phyloP scores from a whole-genome alignment of 2,329 filamentous ascomycete genomes.

The Penicillium sp. region DNA sequence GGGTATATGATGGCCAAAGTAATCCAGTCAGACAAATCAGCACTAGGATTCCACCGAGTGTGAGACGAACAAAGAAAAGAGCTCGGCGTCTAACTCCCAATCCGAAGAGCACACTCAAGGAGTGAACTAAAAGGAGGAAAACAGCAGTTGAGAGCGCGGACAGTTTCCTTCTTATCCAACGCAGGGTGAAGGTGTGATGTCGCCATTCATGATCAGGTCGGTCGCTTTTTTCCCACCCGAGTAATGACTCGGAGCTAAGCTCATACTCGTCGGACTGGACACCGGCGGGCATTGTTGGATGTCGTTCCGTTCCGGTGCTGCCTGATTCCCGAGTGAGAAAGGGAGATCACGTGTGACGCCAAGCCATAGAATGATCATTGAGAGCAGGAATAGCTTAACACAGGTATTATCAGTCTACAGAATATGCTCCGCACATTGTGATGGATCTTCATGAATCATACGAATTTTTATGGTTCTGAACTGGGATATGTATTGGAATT shows the following conservation, averaged over 20 bases:
- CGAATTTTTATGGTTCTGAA: no score
- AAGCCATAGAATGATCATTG: neutral
- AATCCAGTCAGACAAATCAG: constrained; percentile 1
- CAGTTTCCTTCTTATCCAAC: neutral
- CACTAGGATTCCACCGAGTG: neutral
- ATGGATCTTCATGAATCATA: no score
- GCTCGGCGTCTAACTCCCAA: neutral
- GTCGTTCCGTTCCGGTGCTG: neutral
- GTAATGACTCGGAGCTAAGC: neutral
- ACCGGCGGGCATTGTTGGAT: constrained; percentile 1
- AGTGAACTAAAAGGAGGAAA: neutral
- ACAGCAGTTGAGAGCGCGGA: neutral
- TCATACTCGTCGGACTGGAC: constrained; percentile 5
- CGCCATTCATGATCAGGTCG: neutral
- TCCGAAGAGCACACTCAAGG: neutral
- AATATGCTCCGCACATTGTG: no score
- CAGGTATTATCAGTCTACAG: no score
- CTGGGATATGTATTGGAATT: no score
- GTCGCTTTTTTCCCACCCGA: neutral
- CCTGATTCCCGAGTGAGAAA: neutral
- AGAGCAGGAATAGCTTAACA: no score
- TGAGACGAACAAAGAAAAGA: neutral
- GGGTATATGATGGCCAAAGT: constrained; percentile 9
- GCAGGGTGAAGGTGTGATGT: neutral
- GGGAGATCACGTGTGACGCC: neutral